Evolutionary conservation across 2,329 filamentous ascomycete genomes (phyloP).

Genomic region (Fusarium sp.): DNA sequence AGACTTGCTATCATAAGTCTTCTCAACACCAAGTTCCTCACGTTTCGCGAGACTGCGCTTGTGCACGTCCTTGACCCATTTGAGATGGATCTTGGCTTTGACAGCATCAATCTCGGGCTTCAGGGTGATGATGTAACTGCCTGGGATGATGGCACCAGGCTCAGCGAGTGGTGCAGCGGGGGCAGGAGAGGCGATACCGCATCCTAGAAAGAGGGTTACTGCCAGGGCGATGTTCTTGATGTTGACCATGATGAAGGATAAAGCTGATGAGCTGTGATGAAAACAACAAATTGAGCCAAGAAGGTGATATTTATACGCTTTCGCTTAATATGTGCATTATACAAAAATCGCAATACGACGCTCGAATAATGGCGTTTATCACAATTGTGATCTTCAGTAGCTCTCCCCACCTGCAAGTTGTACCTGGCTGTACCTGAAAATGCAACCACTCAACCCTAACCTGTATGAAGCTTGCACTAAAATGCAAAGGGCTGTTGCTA

Average conservation of each 20-base stretch:
- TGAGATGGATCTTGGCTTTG: conserved; percentile 58
- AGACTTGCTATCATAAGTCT: conserved; percentile 40
- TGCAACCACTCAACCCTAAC: background rate
- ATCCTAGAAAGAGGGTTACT: conserved; percentile 13
- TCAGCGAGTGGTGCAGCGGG: background rate
- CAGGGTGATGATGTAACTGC: conserved; percentile 70
- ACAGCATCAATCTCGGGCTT: conserved; percentile 55
- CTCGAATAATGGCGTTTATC: background rate
- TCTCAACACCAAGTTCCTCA: conserved; percentile 48
- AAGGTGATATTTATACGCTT: background rate
- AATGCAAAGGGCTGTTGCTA: background rate
- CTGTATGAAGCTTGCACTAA: background rate
- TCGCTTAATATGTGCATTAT: background rate
- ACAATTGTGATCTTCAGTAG: conserved; percentile 13
- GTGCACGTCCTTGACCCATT: conserved; percentile 60
- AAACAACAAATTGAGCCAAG: no score
- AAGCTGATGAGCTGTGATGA: background rate
- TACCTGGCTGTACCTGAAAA: background rate
- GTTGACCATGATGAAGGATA: conserved; percentile 8
- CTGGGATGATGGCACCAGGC: conserved; percentile 43
- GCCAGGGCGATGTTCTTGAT: background rate
- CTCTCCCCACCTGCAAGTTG: background rate
- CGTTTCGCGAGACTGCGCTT: conserved; percentile 63
- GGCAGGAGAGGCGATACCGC: conserved; percentile 7
- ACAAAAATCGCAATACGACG: no score